A percentile compares a stretch with the other conserved stretches of the same genome.
phyloP scores from a whole-genome alignment of 2,329 filamentous ascomycete genomes.

The Claviceps africana region DNA sequence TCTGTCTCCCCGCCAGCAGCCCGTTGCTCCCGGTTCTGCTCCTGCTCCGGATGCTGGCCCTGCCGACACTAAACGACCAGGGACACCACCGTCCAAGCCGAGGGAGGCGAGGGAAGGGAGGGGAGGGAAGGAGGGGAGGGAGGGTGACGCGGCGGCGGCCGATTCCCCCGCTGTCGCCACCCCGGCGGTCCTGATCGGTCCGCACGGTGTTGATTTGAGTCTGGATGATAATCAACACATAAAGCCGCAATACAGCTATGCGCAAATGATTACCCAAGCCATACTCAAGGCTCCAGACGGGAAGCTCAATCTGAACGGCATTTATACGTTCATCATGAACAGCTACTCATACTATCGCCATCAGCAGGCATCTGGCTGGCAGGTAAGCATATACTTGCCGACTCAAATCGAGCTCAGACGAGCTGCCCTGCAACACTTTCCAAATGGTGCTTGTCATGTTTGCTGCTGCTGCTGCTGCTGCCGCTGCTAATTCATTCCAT shows the following conservation, averaged over 20 bases:
- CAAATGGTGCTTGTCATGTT: background rate
- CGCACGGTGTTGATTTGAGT: conserved; percentile 58
- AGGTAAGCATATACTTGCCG: conserved; percentile 39
- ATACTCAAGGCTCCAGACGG: conserved; percentile 78
- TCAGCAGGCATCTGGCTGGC: conserved; percentile 69
- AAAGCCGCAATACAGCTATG: conserved; percentile 93
- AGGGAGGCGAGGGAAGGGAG: conserved; percentile 8
- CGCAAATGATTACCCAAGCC: conserved; percentile 91
- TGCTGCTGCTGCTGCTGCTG: too few species aligned
- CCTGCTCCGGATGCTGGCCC: conserved; percentile 30
- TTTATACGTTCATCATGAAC: conserved; percentile 84
- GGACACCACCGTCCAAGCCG: conserved; percentile 41
- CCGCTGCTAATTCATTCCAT: background rate
- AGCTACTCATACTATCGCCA: conserved; percentile 89
- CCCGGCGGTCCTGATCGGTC: conserved; percentile 23
- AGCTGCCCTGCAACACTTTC: background rate
- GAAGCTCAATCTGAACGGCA: conserved; percentile 80
- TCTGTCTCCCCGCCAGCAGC: conserved; percentile 25
- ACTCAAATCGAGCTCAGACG: background rate
- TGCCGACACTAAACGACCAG: conserved; percentile 45
- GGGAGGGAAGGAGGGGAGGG: too few species aligned
- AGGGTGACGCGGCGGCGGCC: conserved; percentile 8
- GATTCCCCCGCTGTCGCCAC: conserved; percentile 23
- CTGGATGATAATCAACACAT: conserved; percentile 75
- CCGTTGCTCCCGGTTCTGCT: conserved; percentile 25